Evolutionary conservation across 2,329 filamentous ascomycete species (phyloP), one percentile per base, ranked within the genome.

Genomic region (Aspergillus chevalieri): DNA sequence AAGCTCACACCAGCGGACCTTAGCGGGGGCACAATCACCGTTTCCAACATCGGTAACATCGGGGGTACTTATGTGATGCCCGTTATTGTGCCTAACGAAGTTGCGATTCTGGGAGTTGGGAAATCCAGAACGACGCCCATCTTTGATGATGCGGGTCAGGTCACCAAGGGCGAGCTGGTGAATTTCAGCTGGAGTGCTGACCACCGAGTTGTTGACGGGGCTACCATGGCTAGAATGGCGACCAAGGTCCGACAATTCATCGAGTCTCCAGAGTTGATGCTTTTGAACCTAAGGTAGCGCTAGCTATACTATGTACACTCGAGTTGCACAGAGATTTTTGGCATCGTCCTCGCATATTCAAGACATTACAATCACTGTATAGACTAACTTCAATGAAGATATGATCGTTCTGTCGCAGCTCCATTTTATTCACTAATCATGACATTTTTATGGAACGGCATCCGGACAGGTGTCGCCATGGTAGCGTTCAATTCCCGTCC

Each of bases 151-250:
- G 64, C 70, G 1, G 67, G 56, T 68, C 80, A 69, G 65, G 75
- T 97, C 10, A 78, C 91, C 10, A 83, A 82, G 71, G 87, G 83
- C 67, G 85, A 94, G 63, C 80, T 94, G 53, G 85, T 86, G 66
- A 90, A 94, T 65, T 89, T 97, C 60, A 97, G 91, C 71, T 97
- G 92, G 92, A 92, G 88, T 67, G 92, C 92, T 5, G 91, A 97
- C 70, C 93, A 98, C 71, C 78, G 93, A 17, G 87, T 97, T 47
- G 84, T 97, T 43, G 93, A 98, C 70, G 93, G 93, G 2, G 92
- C 92, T 43, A 95, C 91, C 52, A 89, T 95, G 81, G 93, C 93
- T 17, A 80, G 91, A 57, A 92, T 92, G 67, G 90, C 89, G 10
- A 89, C 91, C 61, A 79, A 86, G 54, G 87, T 97, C 19, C 83